Conservation (phyloP, 2,329 filamentous ascomycete species). For the Aspergillus aculeatus region DNA sequence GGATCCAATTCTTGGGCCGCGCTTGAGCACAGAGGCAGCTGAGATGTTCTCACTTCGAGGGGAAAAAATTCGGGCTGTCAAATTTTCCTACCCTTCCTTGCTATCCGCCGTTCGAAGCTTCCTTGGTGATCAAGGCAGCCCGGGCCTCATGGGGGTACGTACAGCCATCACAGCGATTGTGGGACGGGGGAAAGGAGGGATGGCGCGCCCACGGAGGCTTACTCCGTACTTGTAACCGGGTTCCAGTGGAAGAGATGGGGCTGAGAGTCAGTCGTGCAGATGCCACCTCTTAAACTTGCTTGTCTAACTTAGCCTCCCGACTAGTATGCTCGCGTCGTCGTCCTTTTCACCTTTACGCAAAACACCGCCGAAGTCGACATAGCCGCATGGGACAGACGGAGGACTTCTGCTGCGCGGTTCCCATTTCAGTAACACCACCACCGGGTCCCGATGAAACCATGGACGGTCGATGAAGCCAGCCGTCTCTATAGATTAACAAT, state of each 20-base stretch:
- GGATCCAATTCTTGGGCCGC: conserved; percentile 11
- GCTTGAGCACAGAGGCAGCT: not conserved
- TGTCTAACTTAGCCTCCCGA: not conserved
- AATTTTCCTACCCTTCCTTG: not conserved
- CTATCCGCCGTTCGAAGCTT: not conserved
- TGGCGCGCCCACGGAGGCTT: not conserved
- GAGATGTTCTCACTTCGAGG: not conserved
- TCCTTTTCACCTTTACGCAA: not conserved
- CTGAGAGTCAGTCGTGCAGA: not conserved
- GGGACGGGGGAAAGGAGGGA: not conserved
- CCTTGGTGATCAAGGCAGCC: not conserved
- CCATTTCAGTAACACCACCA: not conserved
- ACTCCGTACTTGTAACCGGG: not conserved
- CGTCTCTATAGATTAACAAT: no score
- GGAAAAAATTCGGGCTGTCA: no score
- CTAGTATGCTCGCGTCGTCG: not conserved
- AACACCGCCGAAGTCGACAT: not conserved
- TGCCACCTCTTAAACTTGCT: not conserved
- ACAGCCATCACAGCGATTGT: not conserved
- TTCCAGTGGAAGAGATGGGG: not conserved
- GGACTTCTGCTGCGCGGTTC: not conserved
- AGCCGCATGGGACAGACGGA: no score
- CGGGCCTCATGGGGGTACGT: not conserved
- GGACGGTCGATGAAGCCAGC: no score
- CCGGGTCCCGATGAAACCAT: not conserved